Percentiles rank a stretch among this genome's conserved stretches.
These are phyloP conservation scores for Microthlaspi erraticum DNA, from an alignment of 345 rosid species.

Conservation along the genomic window DNA sequence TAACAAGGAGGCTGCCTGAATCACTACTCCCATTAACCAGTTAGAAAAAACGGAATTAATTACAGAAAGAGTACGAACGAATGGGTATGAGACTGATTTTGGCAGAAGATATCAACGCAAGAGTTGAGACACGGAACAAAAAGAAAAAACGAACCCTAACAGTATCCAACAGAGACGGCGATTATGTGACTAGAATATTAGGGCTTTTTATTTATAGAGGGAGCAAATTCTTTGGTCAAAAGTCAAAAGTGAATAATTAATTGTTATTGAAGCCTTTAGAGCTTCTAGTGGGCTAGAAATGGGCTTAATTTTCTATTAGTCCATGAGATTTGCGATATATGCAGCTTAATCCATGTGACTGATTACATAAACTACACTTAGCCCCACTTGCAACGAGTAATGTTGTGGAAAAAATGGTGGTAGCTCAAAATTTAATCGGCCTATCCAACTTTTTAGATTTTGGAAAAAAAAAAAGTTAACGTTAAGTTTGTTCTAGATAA, in stretches of 20 bases:
- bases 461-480: no score
- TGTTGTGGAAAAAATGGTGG: no score
- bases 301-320: not conserved
- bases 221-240: not conserved
- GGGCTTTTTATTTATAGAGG: constrained; percentile 3
- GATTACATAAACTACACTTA: not conserved
- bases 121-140: not conserved
- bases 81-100: not conserved
- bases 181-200: not conserved
- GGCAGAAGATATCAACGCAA: not conserved
- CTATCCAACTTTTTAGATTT: no score
- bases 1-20: constrained; percentile 76
- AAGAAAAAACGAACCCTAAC: not conserved
- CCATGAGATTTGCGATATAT: not conserved
- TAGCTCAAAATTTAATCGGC: no score
- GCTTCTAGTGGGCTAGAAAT: constrained; percentile 16
- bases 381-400: constrained; percentile 1
- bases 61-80: not conserved
- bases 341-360: not conserved
- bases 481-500: no score
- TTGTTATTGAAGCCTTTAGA: not conserved
- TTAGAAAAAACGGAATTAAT: not conserved
- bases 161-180: constrained; percentile 13
- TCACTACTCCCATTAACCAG: constrained; percentile 50
- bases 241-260: not conserved